Evolutionary conservation across 2,329 filamentous ascomycete genomes (phyloP).

Genomic region (Furcasterigmium furcatum): DNA sequence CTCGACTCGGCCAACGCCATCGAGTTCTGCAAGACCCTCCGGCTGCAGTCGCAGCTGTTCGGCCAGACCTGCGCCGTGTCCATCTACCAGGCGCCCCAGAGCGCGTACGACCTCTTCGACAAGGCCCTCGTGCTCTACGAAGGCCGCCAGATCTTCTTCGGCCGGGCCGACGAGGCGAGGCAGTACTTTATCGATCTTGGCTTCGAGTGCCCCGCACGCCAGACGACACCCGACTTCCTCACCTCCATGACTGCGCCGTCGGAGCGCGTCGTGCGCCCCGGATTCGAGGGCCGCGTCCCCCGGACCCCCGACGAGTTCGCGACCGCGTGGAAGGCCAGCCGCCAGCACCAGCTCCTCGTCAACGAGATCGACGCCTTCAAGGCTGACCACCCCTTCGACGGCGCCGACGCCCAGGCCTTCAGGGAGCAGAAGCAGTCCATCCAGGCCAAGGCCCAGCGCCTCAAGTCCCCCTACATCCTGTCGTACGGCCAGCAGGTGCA

Average conservation of each 20-base stretch:
- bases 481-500: conserved; percentile 40
- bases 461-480: conserved; percentile 44
- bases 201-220: conserved; percentile 48
- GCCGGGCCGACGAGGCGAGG: conserved; percentile 15
- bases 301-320: conserved; percentile 35
- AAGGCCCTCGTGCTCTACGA: conserved; percentile 67
- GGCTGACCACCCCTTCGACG: neutral
- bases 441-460: conserved; percentile 29
- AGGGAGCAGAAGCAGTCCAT: conserved; percentile 5
- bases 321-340: conserved; percentile 24
- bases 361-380: conserved; percentile 3
- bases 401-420: neutral
- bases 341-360: neutral
- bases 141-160: conserved; percentile 58
- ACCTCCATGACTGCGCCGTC: conserved; percentile 44
- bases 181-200: conserved; percentile 35
- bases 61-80: conserved; percentile 46
- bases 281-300: conserved; percentile 28
- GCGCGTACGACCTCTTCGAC: conserved; percentile 61
- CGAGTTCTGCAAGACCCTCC: conserved; percentile 49
- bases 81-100: conserved; percentile 59
- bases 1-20: conserved; percentile 50
- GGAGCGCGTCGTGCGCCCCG: conserved; percentile 27
- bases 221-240: conserved; percentile 71
- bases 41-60: conserved; percentile 42